Evolutionary conservation across 2,329 filamentous ascomycete genomes (phyloP), one percentile per base, ranked within the genome.

Genomic region (Aspergillus proliferans): DNA sequence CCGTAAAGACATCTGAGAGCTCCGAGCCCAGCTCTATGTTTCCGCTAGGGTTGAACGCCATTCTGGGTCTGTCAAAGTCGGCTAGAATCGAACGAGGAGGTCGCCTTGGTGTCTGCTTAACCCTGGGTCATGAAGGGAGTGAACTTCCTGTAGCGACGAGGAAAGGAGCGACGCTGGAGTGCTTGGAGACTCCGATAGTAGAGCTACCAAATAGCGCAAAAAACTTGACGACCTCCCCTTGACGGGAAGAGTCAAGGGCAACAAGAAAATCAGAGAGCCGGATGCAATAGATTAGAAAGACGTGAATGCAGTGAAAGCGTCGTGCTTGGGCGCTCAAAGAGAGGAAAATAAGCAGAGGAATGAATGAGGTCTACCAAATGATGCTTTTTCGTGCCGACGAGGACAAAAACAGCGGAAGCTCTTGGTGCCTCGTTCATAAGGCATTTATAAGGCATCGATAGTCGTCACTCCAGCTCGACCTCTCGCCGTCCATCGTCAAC

Each of bases 1-100:
- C 88, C 57, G 90, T 92, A 67, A 85, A 82, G 58, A 95, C 86
- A 56, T 90, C 84, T 57, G 84, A 77, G 47, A 95, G 76, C 62
- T 89, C 83, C 45, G 81, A 76, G 39, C 86, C 87, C 53, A 71
- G 65, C 64, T 79, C 75, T 46, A 70, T 66, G 50, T 70, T 60
- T 46, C 53, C 71, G 53, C 70, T 66, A 64, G 73, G 68, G 64
- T 67, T 68, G 69, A 87, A 87, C 49, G 84, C 81, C 85, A 88
- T 74, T 53, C 59, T 74, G 51, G 71, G 57, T 51, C 57, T 59
- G 38, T 66, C 58, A 28, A 69, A 57, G 49, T 71, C 65, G 28
- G 67, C 62, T 49, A 68, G 71, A 43, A 72, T 55, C 43, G 66
- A 63, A 57, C 65, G 67, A 53, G 59, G 61, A 53, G 58, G 48